Percentiles rank a stretch among this genome's conserved stretches.
Evolutionary conservation across 1,284 basidiomycete genomes (phyloP).

Genomic region (Cystobasidium slooffiae): DNA sequence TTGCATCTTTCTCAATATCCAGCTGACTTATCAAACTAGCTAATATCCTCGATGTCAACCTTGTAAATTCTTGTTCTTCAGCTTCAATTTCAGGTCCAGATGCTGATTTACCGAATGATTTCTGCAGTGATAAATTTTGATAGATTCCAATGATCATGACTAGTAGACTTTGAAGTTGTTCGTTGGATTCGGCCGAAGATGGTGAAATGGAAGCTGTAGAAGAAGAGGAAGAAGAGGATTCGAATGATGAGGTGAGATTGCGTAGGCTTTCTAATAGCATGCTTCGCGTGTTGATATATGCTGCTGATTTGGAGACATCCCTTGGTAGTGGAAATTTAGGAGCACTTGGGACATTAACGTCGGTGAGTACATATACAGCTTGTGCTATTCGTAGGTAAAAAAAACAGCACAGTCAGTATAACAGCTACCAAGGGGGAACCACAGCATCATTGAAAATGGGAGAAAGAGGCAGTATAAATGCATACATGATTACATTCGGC

Average conservation of each 20-base stretch:
- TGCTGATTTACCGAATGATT: slow-evolving; percentile 17
- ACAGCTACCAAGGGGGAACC: too few relatives aligned
- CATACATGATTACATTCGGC: too few relatives aligned
- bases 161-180: slow-evolving; percentile 43
- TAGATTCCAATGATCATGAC: slow-evolving; percentile 49
- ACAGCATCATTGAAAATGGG: too few relatives aligned
- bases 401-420: slow-evolving; percentile 26
- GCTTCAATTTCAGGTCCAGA: slow-evolving; percentile 6
- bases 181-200: slow-evolving; percentile 13
- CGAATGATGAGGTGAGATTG: slow-evolving; percentile 5
- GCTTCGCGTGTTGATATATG: slow-evolving; percentile 25
- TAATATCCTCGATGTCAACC: slow-evolving; percentile 10
- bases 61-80: slow-evolving; percentile 35
- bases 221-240: slow-evolving; percentile 5
- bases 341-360: slow-evolving; percentile 71
- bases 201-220: slow-evolving; percentile 21
- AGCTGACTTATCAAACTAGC: not conserved
- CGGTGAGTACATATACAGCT: slow-evolving; percentile 84
- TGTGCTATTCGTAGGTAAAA: slow-evolving; percentile 63
- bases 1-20: slow-evolving; percentile 23
- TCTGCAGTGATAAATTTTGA: slow-evolving; percentile 48
- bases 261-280: slow-evolving; percentile 35
- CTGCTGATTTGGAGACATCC: slow-evolving; percentile 30
- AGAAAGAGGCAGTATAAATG: too few relatives aligned
- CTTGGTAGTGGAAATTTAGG: slow-evolving; percentile 37